Base-by-base conservation (phyloP, 2,329 filamentous ascomycete genomes). In the Endocalyx cinctus region DNA sequence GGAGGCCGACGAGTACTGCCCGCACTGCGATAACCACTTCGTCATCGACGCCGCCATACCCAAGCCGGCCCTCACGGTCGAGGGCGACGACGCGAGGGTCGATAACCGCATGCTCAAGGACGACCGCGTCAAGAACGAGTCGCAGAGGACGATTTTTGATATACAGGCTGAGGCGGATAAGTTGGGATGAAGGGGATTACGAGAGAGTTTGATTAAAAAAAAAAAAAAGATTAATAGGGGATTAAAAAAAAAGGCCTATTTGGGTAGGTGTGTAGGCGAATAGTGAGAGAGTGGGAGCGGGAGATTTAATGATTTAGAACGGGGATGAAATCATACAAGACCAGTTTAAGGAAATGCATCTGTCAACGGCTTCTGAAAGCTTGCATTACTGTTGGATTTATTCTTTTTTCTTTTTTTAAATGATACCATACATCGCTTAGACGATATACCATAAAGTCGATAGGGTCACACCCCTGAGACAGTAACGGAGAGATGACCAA, bases 21-120 rank as follows among this genome's bases (percentile, higher is more conserved):
- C 92, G 15, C 87, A 96, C 67, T 98, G 92, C 70, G 92, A 98
- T 59, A 98, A 98, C 67, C 94, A 98, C 64, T 98, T 89, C 57
- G 84, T 98, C 25, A 72, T 98, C 44, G 89, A 97, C 5, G 94
- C 92, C 32, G 64, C 84, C 48, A 86, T 83, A 5, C 87, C 92
- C 15, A 85, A 94, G 63, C 77, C 89, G 8, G 76, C 84, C 22
- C 66, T 98, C 32, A 79, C 89, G 46, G 76, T 98, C 32, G 92
- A 98, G 67, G 86, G 90, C 41, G 90, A 94, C 43, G 94, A 98
- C 64, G 81, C 82, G 4, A 74, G 92, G 39, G 74, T 89, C 50
- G 87, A 98, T 62, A 78, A 77, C 52, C 78, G 84, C 66, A 96
- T 98, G 87, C 70, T 98, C 50, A 94, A 83, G 66, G 92, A 98